These are phyloP conservation scores for Triticum timopheevii DNA, from an alignment of 176 grass and related monocot species.

Conservation along the genomic window DNA sequence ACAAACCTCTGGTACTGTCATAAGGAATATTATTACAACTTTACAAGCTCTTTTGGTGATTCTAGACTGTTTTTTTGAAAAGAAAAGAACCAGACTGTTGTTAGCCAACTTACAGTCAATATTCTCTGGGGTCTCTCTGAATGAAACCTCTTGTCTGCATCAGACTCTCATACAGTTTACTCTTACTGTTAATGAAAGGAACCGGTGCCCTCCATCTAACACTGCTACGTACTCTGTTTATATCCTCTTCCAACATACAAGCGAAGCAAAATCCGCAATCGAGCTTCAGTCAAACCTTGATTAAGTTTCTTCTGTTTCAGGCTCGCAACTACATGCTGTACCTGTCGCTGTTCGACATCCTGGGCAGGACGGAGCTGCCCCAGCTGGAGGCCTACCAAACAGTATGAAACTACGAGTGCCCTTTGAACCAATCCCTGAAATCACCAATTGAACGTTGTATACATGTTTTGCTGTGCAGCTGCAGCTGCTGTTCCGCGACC, in stretches of 20 bases:
- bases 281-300: too few relatives aligned
- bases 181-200: too few relatives aligned
- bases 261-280: too few relatives aligned
- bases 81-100: background rate
- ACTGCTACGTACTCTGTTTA: too few relatives aligned
- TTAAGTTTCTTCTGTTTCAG: slow-evolving; percentile 28
- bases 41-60: background rate
- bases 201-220: too few relatives aligned
- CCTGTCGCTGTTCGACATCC: slow-evolving; percentile 54
- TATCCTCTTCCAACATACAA: too few relatives aligned
- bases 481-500: slow-evolving; percentile 45
- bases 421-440: background rate
- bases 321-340: slow-evolving; percentile 56
- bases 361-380: slow-evolving; percentile 47
- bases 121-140: too few relatives aligned
- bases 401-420: background rate
- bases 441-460: background rate
- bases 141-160: too few relatives aligned
- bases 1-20: background rate
- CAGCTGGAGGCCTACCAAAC: slow-evolving; percentile 44
- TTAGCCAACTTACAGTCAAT: too few relatives aligned
- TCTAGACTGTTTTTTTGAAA: background rate
- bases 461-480: slow-evolving; percentile 37
- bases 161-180: too few relatives aligned
- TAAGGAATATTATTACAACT: background rate